Conservation (phyloP, 495 filamentous ascomycete genomes). For the Durotheca rogersii region DNA sequence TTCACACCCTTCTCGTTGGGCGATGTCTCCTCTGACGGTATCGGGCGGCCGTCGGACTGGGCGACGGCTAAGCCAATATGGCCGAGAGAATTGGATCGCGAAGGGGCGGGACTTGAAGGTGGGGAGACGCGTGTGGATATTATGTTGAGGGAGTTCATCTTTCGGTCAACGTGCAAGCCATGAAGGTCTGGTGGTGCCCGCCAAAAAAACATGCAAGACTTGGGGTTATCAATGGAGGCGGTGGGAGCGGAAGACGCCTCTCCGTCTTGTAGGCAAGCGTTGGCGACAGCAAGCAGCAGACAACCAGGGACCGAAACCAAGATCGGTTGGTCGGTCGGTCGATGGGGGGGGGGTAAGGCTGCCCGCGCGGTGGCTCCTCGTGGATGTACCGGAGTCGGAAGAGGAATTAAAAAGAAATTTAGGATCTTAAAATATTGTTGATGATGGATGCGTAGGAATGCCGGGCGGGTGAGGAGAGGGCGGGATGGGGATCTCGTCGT, state of each 20-base stretch:
- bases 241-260: too few relatives aligned
- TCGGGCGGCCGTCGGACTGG: constrained; percentile 43
- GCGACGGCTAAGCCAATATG: constrained; percentile 51
- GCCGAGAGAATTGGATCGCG: constrained; percentile 66
- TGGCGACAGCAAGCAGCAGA: too few relatives aligned
- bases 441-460: constrained; percentile 7
- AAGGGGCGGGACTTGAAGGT: constrained; percentile 55
- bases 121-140: constrained; percentile 79
- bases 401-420: constrained; percentile 2
- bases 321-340: constrained; percentile 14
- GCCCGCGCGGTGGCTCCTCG: constrained; percentile 17
- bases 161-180: constrained; percentile 54
- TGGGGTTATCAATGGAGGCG: constrained; percentile 4
- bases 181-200: constrained; percentile 40
- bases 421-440: neutral
- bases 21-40: constrained; percentile 33
- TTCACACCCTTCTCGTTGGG: constrained; percentile 39
- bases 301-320: constrained; percentile 5
- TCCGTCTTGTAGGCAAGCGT: constrained; percentile 9
- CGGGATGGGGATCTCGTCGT: constrained; percentile 10
- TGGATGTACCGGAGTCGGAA: constrained; percentile 1
- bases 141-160: constrained; percentile 98
- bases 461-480: constrained; percentile 1
- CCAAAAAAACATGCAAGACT: constrained; percentile 24
- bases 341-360: constrained; percentile 2